Conservation (phyloP, 202 grass and related monocot genomes). For the Carex sylvatica region DNA sequence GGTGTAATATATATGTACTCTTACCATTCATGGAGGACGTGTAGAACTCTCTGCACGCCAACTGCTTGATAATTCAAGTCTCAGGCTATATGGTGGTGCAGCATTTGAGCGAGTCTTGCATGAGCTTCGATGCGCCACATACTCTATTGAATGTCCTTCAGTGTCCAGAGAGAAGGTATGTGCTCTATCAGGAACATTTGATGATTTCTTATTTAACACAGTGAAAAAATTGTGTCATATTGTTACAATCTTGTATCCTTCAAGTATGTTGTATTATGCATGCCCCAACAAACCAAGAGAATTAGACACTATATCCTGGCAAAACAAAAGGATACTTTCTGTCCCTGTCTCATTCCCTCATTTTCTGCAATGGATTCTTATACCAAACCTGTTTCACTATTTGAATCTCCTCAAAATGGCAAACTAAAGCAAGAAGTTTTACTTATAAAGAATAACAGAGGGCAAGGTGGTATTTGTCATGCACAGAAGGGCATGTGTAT, state of each 20-base stretch:
- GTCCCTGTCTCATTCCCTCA: not conserved
- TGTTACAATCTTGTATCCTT: not conserved
- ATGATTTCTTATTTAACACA: conserved; percentile 3
- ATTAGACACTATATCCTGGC: not conserved
- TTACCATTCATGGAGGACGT: too few relatives aligned
- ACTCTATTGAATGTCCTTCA: conserved; percentile 87
- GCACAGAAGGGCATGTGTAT: not conserved
- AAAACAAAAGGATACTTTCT: not conserved
- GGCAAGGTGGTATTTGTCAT: not conserved
- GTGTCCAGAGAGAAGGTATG: conserved; percentile 92
- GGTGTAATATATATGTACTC: too few relatives aligned
- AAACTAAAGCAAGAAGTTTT: not conserved
- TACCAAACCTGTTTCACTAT: not conserved
- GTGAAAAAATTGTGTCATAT: not conserved
- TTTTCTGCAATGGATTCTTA: not conserved
- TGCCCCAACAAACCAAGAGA: not conserved
- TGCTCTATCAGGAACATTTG: not conserved
- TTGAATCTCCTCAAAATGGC: not conserved
- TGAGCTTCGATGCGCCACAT: conserved; percentile 88
- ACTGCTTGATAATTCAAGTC: conserved; percentile 71
- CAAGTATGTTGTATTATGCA: not conserved
- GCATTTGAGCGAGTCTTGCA: conserved; percentile 95
- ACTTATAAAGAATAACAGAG: not conserved
- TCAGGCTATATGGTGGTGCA: conserved; percentile 88
- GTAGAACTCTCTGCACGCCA: too few relatives aligned